phyloP scores from a whole-genome alignment of 169 alveolate species.

The Cryptosporidium meleagridis region DNA sequence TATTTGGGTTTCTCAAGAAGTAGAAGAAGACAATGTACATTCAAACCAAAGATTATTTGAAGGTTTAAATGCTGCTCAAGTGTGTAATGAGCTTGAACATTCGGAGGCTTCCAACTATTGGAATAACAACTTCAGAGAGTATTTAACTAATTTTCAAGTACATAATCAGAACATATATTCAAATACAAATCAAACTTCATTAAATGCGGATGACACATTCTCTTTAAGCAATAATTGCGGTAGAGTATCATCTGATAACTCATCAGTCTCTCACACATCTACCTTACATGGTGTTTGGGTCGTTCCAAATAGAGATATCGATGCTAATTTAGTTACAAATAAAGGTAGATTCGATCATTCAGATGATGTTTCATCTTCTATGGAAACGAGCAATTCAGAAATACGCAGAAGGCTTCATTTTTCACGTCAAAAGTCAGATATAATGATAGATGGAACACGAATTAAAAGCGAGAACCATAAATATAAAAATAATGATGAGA shows the following conservation, averaged over 20 bases:
- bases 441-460: constrained; percentile 1
- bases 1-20: constrained; percentile 36
- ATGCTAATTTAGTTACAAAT: neutral
- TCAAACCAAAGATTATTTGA: neutral
- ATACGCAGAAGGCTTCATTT: constrained; percentile 18
- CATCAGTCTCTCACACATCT: constrained; percentile 66
- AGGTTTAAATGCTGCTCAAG: neutral
- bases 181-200: constrained; percentile 13
- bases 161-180: neutral
- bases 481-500: constrained; percentile 7
- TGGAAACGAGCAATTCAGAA: constrained; percentile 21
- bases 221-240: neutral
- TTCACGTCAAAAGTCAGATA: constrained; percentile 32
- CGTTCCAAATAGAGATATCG: constrained; percentile 22
- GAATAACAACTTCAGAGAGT: neutral
- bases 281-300: constrained; percentile 50
- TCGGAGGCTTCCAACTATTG: neutral
- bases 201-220: constrained; percentile 7
- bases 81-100: neutral
- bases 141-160: neutral
- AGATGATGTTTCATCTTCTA: constrained; percentile 4
- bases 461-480: neutral
- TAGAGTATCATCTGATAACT: constrained; percentile 12
- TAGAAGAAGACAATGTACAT: constrained; percentile 4
- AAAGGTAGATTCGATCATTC: neutral